Evolutionary conservation across 2,329 filamentous ascomycete species (phyloP).

Genomic region (Trichoderma polysporum): DNA sequence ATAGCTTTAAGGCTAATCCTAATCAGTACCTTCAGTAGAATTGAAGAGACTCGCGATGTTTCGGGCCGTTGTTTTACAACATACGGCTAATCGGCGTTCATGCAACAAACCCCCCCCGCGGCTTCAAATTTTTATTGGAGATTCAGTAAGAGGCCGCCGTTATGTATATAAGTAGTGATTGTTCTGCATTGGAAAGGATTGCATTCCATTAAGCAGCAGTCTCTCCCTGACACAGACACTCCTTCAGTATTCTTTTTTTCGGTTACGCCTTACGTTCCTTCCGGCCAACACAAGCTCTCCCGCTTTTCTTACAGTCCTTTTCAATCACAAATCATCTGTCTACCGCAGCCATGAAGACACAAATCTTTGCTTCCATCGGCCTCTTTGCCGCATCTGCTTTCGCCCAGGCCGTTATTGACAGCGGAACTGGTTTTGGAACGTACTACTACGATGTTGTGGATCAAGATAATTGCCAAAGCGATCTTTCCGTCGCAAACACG

Average conservation of each 20-base stretch:
- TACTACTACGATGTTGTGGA: conserved; percentile 22
- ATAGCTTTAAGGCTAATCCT: background rate
- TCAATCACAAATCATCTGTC: background rate
- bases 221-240: background rate
- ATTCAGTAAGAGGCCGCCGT: background rate
- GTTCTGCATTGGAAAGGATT: background rate
- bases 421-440: conserved; percentile 21
- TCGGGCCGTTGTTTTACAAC: background rate
- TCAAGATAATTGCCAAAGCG: background rate
- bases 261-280: background rate
- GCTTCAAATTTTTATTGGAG: background rate
- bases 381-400: background rate
- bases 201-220: background rate
- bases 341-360: background rate
- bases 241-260: background rate
- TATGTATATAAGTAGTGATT: background rate
- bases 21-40: background rate
- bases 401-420: conserved; percentile 13
- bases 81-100: background rate
- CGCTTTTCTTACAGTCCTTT: background rate
- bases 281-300: background rate
- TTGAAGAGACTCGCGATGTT: background rate
- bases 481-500: conserved; percentile 10
- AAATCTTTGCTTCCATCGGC: background rate
- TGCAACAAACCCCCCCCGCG: background rate